Evolutionary conservation across 352 stramenopile genomes (phyloP).

Genomic region (Pythium rishiriense): DNA sequence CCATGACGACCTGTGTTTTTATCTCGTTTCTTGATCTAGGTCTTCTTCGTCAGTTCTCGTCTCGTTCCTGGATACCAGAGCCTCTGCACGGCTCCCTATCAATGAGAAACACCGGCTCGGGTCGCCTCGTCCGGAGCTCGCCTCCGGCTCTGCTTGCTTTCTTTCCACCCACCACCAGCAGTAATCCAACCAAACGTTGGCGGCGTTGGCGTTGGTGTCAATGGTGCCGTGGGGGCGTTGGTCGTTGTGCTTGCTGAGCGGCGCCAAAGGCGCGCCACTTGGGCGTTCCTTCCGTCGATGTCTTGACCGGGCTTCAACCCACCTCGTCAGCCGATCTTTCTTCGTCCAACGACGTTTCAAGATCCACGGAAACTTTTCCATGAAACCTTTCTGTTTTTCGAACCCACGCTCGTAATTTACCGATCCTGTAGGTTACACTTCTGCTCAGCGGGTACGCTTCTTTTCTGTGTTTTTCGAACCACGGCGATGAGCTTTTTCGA

Average conservation of each 20-base stretch:
- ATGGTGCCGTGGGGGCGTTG: too few species aligned
- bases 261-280: too few species aligned
- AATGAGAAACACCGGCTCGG: neutral
- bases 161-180: neutral
- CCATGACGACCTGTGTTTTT: neutral
- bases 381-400: too few species aligned
- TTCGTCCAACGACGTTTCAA: constrained; percentile 21
- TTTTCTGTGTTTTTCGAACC: neutral
- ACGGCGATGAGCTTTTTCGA: neutral
- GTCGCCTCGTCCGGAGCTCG: neutral
- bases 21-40: too few species aligned
- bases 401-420: constrained; percentile 3
- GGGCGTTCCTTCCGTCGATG: constrained; percentile 5
- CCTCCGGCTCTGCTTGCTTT: constrained; percentile 6
- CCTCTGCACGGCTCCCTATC: neutral
- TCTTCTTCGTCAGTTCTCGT: constrained; percentile 3
- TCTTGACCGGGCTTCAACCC: neutral
- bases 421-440: neutral
- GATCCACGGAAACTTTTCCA: constrained; percentile 22
- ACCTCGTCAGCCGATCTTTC: constrained; percentile 1
- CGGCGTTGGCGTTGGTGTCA: neutral
- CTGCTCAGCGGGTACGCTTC: neutral
- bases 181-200: neutral
- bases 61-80: neutral
- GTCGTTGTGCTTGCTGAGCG: neutral